Conservation (phyloP, 1,139 yeast genomes). For the Barnettozyma hawaiiensis region DNA sequence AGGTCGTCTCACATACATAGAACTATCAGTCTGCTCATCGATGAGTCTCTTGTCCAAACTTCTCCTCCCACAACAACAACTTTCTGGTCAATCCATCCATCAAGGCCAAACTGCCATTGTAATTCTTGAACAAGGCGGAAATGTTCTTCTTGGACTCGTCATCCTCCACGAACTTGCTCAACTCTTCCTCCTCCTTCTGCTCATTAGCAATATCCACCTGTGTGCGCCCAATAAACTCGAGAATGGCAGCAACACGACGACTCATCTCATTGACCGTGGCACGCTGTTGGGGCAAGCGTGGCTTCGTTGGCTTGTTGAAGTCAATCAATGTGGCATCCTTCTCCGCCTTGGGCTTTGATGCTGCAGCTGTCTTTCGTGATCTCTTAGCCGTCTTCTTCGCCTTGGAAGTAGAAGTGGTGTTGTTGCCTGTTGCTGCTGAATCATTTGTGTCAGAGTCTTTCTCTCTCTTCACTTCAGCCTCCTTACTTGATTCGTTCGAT, state of each 20-base stretch:
- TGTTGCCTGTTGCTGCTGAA: conserved; percentile 6
- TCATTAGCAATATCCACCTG: conserved; percentile 77
- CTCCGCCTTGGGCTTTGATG: not conserved
- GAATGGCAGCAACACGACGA: conserved; percentile 80
- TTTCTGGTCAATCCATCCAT: conserved; percentile 70
- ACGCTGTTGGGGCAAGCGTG: conserved; percentile 73
- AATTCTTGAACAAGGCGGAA: conserved; percentile 39
- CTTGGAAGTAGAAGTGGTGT: conserved; percentile 6
- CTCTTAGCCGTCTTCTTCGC: conserved; percentile 13
- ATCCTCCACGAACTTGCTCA: conserved; percentile 42
- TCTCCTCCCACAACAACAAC: conserved; percentile 72
- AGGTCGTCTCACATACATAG: not conserved
- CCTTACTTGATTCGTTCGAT: not conserved
- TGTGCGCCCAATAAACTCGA: conserved; percentile 84
- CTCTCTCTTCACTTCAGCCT: conserved; percentile 5
- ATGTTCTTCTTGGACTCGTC: conserved; percentile 30
- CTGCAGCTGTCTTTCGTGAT: conserved; percentile 13
- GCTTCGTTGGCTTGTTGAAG: conserved; percentile 67
- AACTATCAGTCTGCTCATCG: not conserved
- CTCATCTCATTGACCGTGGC: conserved; percentile 76
- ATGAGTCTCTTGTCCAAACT: conserved; percentile 32
- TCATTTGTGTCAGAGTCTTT: conserved; percentile 19
- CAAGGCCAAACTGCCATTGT: conserved; percentile 52
- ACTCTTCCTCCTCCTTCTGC: conserved; percentile 47
- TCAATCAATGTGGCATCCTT: conserved; percentile 28